These are phyloP conservation scores for Aspergillus sp. DNA, from an alignment of 2,329 filamentous ascomycete species.

Conservation along the genomic window DNA sequence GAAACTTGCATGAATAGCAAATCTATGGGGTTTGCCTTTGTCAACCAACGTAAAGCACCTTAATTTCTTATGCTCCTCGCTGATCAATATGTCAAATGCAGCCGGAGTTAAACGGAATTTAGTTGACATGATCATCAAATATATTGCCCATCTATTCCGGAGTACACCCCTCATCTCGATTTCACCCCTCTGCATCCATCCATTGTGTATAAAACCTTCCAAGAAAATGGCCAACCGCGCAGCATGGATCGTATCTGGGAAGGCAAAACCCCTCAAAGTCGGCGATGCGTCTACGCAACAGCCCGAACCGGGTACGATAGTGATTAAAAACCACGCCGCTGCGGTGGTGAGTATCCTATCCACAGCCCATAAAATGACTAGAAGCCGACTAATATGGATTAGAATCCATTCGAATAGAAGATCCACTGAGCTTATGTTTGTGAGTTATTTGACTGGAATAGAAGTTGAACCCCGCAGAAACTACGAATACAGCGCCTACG, in stretches of 20 bases:
- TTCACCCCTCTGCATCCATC: too few species aligned
- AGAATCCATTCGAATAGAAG: neutral
- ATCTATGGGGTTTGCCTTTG: too few species aligned
- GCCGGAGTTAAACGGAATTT: too few species aligned
- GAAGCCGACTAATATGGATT: neutral
- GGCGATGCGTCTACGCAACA: neutral
- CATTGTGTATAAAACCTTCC: too few species aligned
- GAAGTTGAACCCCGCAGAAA: neutral
- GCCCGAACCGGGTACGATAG: neutral
- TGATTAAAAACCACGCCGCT: neutral
- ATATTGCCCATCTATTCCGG: too few species aligned
- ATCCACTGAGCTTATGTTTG: neutral
- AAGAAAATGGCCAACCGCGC: neutral
- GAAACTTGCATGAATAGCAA: neutral
- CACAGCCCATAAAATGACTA: too few species aligned
- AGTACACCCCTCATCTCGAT: too few species aligned
- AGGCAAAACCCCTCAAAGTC: neutral
- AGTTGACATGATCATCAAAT: too few species aligned
- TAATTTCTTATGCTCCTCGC: too few species aligned
- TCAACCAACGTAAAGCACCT: too few species aligned
- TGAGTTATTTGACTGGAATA: neutral
- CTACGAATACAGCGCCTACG: neutral
- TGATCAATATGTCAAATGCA: too few species aligned
- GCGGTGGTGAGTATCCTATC: neutral
- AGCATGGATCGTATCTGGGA: neutral